phyloP scores from a whole-genome alignment of 352 stramenopile genomes.

The Phytopythium aichiense region DNA sequence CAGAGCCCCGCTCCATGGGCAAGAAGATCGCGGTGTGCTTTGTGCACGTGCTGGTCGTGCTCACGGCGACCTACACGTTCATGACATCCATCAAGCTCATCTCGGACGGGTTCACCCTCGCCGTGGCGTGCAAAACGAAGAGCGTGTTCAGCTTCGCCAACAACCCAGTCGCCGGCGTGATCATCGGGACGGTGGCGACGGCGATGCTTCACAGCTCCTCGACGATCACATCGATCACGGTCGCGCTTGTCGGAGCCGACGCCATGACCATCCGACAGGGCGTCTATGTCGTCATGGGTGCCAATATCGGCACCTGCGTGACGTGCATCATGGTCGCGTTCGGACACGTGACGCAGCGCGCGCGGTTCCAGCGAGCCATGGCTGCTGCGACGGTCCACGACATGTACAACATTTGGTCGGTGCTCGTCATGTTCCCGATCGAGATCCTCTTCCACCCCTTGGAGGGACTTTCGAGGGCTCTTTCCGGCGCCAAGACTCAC shows the following conservation, averaged over 20 bases:
- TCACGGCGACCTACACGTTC: slow-evolving; percentile 77
- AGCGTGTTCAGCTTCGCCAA: slow-evolving; percentile 65
- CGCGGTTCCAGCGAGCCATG: slow-evolving; percentile 64
- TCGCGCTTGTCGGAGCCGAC: slow-evolving; percentile 57
- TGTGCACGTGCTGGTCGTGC: slow-evolving; percentile 10
- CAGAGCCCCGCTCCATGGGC: background rate
- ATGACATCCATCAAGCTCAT: slow-evolving; percentile 79
- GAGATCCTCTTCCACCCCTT: slow-evolving; percentile 62
- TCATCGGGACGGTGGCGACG: slow-evolving; percentile 74
- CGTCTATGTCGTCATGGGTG: slow-evolving; percentile 92
- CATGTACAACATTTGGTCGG: slow-evolving; percentile 89
- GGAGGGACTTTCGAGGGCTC: slow-evolving; percentile 43
- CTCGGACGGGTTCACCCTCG: slow-evolving; percentile 64
- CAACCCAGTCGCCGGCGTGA: slow-evolving; percentile 72
- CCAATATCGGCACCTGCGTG: slow-evolving; percentile 88
- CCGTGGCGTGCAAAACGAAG: slow-evolving; percentile 61
- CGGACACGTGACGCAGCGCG: slow-evolving; percentile 72
- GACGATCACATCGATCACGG: slow-evolving; percentile 79
- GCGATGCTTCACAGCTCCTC: slow-evolving; percentile 71
- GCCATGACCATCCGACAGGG: slow-evolving; percentile 74
- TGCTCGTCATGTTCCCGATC: slow-evolving; percentile 69
- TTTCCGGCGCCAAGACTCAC: slow-evolving; percentile 29
- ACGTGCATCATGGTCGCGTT: slow-evolving; percentile 91
- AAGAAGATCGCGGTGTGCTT: slow-evolving; percentile 12
- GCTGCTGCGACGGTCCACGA: slow-evolving; percentile 51